Base-by-base conservation (phyloP, 768 basidiomycete genomes). In the Xerocomellus chrysenteron region DNA sequence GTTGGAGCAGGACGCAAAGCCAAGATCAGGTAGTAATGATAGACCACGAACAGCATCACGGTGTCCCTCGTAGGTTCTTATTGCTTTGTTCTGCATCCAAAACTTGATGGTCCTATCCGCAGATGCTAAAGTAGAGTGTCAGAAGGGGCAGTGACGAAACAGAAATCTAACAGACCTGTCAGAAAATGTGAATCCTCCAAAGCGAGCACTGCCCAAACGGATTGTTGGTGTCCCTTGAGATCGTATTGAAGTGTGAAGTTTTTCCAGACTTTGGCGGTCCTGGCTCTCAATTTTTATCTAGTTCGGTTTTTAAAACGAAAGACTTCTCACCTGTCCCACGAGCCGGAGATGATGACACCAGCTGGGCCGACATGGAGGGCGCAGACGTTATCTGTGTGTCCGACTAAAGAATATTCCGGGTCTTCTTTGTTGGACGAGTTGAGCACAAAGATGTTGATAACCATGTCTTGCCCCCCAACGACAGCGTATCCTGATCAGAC, bases 1-100 rank as follows among this genome's bases (percentile, higher is more conserved):
- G 65, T 99, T 98, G 16, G 90, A 91, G 60, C 92, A 96, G 42
- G 93, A 97, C 47, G 91, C 97, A 70, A 99, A 99, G 7, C 94
- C 92, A 59, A 92, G 84, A 67, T 93, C 89, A 14, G 88, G 85
- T 26, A 95, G 78, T 50, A 90, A 70, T 2, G 88, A 84, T 35
- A 99, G 73, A 7, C 87, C 90, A 59, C 97, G 86, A 17, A 99
- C 96, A 43, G 93, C 93, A 66, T 96, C 94, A 58, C 81, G 85
- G 71, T 99, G 97, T 3, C 95, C 96, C 37, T 78, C 78, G 69
- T 85, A 98, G 11, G 87, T 92, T 43, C 83, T 83, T 11, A 93
- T 60, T 26, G 74, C 76, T 71, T 92, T 91, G 71, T 90, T 84
- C 61, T 86, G 80, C 50, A 84, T 75, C 91, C 94, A 98, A 21